A percentile compares a stretch with the other conserved stretches of the same genome.
These are phyloP conservation scores for Termitomyces sp. DNA, from an alignment of 768 basidiomycete genomes.

Conservation along the genomic window DNA sequence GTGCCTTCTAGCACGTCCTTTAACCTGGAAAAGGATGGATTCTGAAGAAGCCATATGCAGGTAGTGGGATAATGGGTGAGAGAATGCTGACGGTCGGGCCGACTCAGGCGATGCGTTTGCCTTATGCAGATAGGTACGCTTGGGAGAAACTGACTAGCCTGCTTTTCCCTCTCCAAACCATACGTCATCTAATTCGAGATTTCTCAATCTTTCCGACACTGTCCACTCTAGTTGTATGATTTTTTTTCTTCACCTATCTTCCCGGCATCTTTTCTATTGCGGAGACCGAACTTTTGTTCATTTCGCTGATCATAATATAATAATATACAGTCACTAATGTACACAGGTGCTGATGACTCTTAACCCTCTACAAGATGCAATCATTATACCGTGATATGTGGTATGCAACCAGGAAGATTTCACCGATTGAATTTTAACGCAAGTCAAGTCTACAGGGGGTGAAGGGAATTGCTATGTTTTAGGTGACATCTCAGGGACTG, in stretches of 20 bases:
- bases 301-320: neutral
- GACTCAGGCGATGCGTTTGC: neutral
- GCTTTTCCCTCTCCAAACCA: neutral
- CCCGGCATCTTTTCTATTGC: neutral
- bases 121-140: neutral
- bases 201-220: too few relatives aligned
- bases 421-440: neutral
- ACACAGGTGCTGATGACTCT: neutral
- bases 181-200: neutral
- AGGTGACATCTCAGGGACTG: neutral
- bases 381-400: neutral
- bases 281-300: neutral
- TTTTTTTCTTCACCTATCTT: neutral
- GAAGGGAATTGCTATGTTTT: neutral
- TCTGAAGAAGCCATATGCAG: constrained; percentile 16
- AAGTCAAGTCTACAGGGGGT: neutral
- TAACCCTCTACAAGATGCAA: neutral
- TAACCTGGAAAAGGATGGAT: constrained; percentile 16
- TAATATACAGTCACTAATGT: neutral
- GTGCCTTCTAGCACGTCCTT: neutral
- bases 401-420: neutral
- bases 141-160: neutral
- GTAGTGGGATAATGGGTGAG: neutral
- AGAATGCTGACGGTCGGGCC: neutral
- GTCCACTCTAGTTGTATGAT: neutral